A percentile compares a stretch with the other conserved stretches of the same genome.
Evolutionary conservation across 805 yeast genomes (phyloP).

Genomic region (Ogataea pignaliae): DNA sequence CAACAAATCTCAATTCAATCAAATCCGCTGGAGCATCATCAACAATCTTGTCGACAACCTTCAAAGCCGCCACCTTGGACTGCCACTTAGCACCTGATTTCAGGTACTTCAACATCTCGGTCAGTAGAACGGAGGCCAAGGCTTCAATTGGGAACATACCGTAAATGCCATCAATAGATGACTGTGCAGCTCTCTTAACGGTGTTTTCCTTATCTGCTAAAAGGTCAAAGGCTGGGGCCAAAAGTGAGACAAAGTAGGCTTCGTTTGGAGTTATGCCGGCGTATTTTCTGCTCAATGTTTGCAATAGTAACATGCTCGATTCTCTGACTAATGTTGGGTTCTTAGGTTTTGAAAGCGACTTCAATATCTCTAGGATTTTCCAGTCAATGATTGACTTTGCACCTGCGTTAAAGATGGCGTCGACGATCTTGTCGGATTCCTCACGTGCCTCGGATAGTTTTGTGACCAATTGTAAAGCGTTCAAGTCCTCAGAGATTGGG

Average conservation of each 20-base stretch:
- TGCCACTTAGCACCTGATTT: slow-evolving; percentile 91
- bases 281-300: slow-evolving; percentile 51
- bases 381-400: slow-evolving; percentile 51
- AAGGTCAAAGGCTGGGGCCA: slow-evolving; percentile 63
- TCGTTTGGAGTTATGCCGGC: slow-evolving; percentile 71
- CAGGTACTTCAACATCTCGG: slow-evolving; percentile 58
- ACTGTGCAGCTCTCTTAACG: slow-evolving; percentile 82
- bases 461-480: slow-evolving; percentile 45
- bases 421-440: slow-evolving; percentile 51
- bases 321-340: slow-evolving; percentile 74
- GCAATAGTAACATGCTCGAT: slow-evolving; percentile 59
- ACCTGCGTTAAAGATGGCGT: slow-evolving; percentile 42
- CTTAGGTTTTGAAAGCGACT: slow-evolving; percentile 68
- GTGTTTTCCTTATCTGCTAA: slow-evolving; percentile 83
- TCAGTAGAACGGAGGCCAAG: slow-evolving; percentile 63
- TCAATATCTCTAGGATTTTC: slow-evolving; percentile 58
- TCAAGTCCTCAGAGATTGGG: slow-evolving; percentile 61
- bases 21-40: slow-evolving; percentile 82
- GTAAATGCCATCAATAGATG: slow-evolving; percentile 65
- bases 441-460: slow-evolving; percentile 51
- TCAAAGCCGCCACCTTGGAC: slow-evolving; percentile 76
- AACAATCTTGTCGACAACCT: slow-evolving; percentile 64
- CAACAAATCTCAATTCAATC: slow-evolving; percentile 74
- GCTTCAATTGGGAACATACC: slow-evolving; percentile 76
- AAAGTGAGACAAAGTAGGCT: slow-evolving; percentile 61